These are phyloP conservation scores for Phoenix roebelenii DNA, from an alignment of 176 grass and related monocot genomes.

Conservation along the genomic window DNA sequence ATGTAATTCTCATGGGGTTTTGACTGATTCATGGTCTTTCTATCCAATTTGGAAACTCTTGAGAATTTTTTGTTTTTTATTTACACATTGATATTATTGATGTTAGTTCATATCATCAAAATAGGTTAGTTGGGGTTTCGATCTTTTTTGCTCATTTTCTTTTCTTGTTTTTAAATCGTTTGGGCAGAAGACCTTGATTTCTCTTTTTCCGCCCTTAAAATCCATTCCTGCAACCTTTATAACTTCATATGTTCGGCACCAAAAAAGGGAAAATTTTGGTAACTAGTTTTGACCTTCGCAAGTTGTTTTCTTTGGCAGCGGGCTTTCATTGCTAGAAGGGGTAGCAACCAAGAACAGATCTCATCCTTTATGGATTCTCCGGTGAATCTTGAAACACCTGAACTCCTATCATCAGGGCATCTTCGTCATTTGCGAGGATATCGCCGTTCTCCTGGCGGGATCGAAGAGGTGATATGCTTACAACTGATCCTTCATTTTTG, in stretches of 20 bases:
- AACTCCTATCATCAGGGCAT: constrained; percentile 25
- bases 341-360: constrained; percentile 20
- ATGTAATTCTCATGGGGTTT: too few relatives aligned
- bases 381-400: constrained; percentile 26
- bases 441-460: constrained; percentile 28
- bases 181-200: too few relatives aligned
- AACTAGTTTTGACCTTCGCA: background rate
- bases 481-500: background rate
- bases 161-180: too few relatives aligned
- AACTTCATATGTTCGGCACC: background rate
- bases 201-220: too few relatives aligned
- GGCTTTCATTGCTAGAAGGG: constrained; percentile 34
- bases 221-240: too few relatives aligned
- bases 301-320: constrained; percentile 20
- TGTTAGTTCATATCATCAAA: too few relatives aligned
- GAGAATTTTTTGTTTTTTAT: too few relatives aligned
- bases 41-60: too few relatives aligned
- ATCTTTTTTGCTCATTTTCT: too few relatives aligned
- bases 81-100: too few relatives aligned
- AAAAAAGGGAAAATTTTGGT: background rate
- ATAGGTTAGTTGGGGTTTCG: too few relatives aligned
- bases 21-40: too few relatives aligned
- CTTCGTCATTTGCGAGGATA: constrained; percentile 37
- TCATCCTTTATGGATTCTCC: constrained; percentile 43
- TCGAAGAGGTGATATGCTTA: constrained; percentile 53